Conservation (phyloP, 2,329 filamentous ascomycete genomes). For the Epichloe sylvatica region DNA sequence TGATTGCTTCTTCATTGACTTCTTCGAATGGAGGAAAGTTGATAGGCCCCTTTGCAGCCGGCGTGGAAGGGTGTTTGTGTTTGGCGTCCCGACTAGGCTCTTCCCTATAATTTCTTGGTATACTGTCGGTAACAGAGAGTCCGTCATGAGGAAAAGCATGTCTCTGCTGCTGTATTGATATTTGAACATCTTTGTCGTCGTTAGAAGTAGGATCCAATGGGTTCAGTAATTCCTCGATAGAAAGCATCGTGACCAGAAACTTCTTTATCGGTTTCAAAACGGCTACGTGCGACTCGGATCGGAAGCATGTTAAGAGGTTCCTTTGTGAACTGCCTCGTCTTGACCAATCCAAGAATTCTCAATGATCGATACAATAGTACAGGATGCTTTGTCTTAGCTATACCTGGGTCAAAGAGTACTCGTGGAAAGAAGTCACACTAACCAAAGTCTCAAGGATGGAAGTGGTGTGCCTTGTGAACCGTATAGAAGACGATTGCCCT, state of each 20-base stretch:
- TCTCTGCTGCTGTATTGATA: not conserved
- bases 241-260: not conserved
- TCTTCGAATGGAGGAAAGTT: conserved; percentile 61
- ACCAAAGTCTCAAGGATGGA: not conserved
- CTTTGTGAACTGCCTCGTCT: not conserved
- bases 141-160: not conserved
- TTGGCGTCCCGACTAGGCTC: not conserved
- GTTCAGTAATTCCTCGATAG: conserved; percentile 2
- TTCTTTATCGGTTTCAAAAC: not conserved
- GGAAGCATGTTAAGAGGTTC: not conserved
- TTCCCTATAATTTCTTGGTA: not conserved
- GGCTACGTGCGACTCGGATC: not conserved
- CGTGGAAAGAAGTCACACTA: not conserved
- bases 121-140: not conserved
- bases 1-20: conserved; percentile 32
- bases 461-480: not conserved
- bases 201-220: not conserved
- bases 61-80: not conserved
- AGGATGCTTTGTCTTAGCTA: not conserved
- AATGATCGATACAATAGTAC: not conserved
- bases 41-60: conserved; percentile 21
- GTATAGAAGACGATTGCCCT: not conserved
- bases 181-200: not conserved
- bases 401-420: not conserved
- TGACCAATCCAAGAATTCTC: not conserved